Percentiles rank a stretch among this genome's conserved stretches.
Conservation (phyloP, 2,329 filamentous ascomycete genomes). For the Colletotrichum tropicicola region DNA sequence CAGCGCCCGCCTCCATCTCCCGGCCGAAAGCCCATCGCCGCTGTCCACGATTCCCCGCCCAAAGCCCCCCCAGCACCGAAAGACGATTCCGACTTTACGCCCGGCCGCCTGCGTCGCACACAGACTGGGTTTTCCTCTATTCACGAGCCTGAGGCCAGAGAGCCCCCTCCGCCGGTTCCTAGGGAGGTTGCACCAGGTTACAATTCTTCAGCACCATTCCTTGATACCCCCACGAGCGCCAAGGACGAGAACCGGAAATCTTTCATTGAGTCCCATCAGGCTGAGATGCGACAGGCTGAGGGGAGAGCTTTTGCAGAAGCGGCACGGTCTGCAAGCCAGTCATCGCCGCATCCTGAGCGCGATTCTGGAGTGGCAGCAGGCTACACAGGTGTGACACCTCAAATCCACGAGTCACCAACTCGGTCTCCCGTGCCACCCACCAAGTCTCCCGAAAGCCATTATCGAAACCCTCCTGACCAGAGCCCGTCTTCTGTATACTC, state of each 20-base stretch:
- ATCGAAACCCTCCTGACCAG: conserved; percentile 42
- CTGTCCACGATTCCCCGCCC: conserved; percentile 37
- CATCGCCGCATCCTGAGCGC: conserved; percentile 41
- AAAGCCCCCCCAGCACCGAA: conserved; percentile 34
- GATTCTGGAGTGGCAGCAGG: conserved; percentile 31
- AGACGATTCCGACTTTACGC: conserved; percentile 57
- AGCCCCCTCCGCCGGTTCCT: conserved; percentile 21
- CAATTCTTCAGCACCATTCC: conserved; percentile 48
- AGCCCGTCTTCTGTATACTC: conserved; percentile 48
- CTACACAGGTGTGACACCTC: conserved; percentile 38
- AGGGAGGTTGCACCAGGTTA: conserved; percentile 41
- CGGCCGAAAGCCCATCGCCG: conserved; percentile 35
- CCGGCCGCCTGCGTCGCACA: conserved; percentile 62
- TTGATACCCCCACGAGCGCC: conserved; percentile 47
- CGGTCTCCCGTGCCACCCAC: conserved; percentile 32
- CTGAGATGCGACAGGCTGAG: conserved; percentile 69
- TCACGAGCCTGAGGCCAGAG: conserved; percentile 23
- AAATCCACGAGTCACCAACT: conserved; percentile 33
- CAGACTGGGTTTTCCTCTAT: conserved; percentile 63
- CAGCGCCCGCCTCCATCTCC: conserved; percentile 42
- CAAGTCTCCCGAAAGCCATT: conserved; percentile 32
- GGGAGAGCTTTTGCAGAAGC: conserved; percentile 67
- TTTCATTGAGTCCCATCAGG: conserved; percentile 66
- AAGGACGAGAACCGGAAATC: conserved; percentile 65
- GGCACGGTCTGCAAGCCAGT: conserved; percentile 41